Percentiles rank a stretch among this genome's conserved stretches.
Conservation (phyloP, 2,329 filamentous ascomycete species). For the Huntiella abstrusa region DNA sequence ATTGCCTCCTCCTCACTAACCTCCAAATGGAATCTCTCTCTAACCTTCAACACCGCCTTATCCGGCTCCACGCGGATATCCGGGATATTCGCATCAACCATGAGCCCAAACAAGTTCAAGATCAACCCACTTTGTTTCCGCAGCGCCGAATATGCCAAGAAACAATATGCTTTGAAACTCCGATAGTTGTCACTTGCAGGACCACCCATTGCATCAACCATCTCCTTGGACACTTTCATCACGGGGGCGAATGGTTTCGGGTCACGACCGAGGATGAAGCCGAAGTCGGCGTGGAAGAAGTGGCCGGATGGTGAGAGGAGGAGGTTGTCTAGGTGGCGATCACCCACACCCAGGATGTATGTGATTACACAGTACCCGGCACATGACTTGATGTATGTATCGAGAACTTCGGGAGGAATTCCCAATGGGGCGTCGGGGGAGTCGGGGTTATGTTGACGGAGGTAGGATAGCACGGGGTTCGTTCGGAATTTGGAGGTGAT, state of each 20-base stretch:
- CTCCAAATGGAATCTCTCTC: conserved; percentile 84
- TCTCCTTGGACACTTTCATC: conserved; percentile 94
- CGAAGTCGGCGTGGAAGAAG: conserved; percentile 98
- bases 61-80: conserved; percentile 86
- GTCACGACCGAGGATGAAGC: conserved; percentile 90
- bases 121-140: conserved; percentile 82
- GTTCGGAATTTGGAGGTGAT: conserved; percentile 67
- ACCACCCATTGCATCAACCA: conserved; percentile 97
- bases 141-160: conserved; percentile 80
- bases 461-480: conserved; percentile 59
- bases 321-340: conserved; percentile 88
- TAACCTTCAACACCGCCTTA: conserved; percentile 85
- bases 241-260: conserved; percentile 93
- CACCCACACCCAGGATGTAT: conserved; percentile 88
- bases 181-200: conserved; percentile 61
- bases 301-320: conserved; percentile 76
- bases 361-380: conserved; percentile 98
- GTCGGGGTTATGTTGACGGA: conserved; percentile 80
- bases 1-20: conserved; percentile 85
- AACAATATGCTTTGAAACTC: conserved; percentile 88
- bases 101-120: conserved; percentile 84
- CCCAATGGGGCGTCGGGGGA: conserved; percentile 54
- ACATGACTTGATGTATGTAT: conserved; percentile 89
- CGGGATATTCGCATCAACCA: conserved; percentile 94
- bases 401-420: conserved; percentile 78